A percentile compares a stretch with the other conserved stretches of the same genome.
phyloP scores from a whole-genome alignment of 2,329 filamentous ascomycete genomes.

The Fusarium albosuccineum region DNA sequence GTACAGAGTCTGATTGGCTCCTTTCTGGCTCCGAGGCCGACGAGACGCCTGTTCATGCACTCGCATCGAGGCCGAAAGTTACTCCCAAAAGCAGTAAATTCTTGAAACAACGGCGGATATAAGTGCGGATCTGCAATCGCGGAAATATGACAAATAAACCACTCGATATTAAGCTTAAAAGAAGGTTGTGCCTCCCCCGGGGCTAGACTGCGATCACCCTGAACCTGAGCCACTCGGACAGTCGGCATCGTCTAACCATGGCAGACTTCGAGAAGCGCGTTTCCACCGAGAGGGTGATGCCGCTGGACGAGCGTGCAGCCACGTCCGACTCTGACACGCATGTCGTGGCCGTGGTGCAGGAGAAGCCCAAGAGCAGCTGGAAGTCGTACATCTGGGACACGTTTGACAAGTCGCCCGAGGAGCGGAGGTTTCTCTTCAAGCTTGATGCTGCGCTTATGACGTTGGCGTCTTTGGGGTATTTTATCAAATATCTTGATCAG shows the following conservation, averaged over 20 bases:
- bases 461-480: constrained; percentile 53
- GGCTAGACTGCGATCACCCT: too few species aligned
- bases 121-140: too few species aligned
- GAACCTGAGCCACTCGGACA: too few species aligned
- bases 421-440: constrained; percentile 58
- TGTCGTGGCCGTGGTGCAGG: constrained; percentile 12
- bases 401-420: constrained; percentile 58
- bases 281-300: neutral
- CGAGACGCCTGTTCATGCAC: neutral
- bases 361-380: constrained; percentile 49
- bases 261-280: neutral
- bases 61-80: neutral
- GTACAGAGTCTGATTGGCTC: neutral
- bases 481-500: constrained; percentile 56
- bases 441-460: constrained; percentile 57
- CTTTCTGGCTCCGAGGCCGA: neutral
- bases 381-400: constrained; percentile 64
- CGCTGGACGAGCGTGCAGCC: fast-evolving
- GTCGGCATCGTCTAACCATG: neutral
- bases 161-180: constrained; percentile 18
- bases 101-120: fast-evolving
- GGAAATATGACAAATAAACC: fast-evolving
- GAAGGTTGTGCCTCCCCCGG: neutral
- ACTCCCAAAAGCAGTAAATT: neutral
- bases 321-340: constrained; percentile 16